Evolutionary conservation across 495 filamentous ascomycete species (phyloP).

Genomic region (Hypoxylon lenormandii): DNA sequence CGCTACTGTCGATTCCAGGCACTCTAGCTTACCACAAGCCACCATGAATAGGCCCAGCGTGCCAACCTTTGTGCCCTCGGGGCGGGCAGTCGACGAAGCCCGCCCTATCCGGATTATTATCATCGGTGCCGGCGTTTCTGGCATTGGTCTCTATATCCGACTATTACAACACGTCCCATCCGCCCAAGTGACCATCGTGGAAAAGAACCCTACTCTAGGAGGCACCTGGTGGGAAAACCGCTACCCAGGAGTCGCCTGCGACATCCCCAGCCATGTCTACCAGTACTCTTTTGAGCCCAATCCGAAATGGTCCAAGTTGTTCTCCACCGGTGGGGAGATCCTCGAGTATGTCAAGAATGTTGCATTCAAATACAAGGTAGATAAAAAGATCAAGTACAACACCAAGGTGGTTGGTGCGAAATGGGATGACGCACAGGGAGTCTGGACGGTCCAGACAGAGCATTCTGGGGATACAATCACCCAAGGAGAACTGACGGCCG

Average conservation of each 20-base stretch:
- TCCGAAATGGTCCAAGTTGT: conserved; percentile 1
- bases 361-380: too few species aligned
- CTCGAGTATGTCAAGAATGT: too few species aligned
- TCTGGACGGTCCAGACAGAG: too few species aligned
- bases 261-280: conserved; percentile 54
- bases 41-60: too few species aligned
- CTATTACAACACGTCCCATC: neutral
- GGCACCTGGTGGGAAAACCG: conserved; percentile 74
- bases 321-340: too few species aligned
- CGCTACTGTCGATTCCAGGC: too few species aligned
- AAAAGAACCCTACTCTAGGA: neutral
- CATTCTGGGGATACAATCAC: too few species aligned
- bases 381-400: too few species aligned
- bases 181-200: neutral
- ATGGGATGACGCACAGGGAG: too few species aligned
- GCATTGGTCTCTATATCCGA: neutral
- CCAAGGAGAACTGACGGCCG: neutral
- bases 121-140: neutral
- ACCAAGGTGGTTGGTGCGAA: too few species aligned
- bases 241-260: conserved; percentile 64
- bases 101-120: neutral
- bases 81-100: neutral
- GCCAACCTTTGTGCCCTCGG: too few species aligned
- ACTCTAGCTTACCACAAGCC: too few species aligned
- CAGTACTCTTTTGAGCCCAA: conserved; percentile 59